phyloP scores from a whole-genome alignment of 2,329 filamentous ascomycete genomes.

The Stromatinia cepivora region DNA sequence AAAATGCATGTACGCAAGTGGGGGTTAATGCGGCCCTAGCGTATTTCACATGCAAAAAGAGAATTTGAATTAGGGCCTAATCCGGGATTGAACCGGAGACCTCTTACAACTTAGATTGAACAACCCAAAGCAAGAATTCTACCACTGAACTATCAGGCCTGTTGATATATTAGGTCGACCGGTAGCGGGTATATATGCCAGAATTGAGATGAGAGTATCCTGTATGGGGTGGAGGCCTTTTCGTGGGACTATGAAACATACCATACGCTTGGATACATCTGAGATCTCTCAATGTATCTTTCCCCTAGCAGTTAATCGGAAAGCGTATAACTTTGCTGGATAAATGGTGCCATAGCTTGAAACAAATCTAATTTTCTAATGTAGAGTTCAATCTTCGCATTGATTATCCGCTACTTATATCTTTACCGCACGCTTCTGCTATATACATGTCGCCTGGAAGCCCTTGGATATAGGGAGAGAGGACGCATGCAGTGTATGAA shows the following conservation, averaged over 20 bases:
- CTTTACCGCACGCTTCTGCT: no score
- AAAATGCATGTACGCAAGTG: background rate
- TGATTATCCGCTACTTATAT: background rate
- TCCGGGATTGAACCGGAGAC: conserved; percentile 17
- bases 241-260: background rate
- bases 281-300: background rate
- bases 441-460: no score
- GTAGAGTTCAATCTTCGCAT: background rate
- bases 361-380: background rate
- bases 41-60: background rate
- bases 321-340: background rate
- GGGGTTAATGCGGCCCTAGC: background rate
- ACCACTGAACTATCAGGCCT: conserved; percentile 20
- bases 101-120: background rate
- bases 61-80: background rate
- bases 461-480: background rate
- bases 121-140: conserved; percentile 19
- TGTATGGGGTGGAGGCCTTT: background rate
- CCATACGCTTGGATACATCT: background rate
- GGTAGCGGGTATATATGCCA: accelerated
- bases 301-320: background rate
- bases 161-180: accelerated
- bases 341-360: background rate
- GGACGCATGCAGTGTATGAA: no score
- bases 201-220: no score